Conservation (phyloP, 2,329 filamentous ascomycete species). For the Penicillium brasilianum region DNA sequence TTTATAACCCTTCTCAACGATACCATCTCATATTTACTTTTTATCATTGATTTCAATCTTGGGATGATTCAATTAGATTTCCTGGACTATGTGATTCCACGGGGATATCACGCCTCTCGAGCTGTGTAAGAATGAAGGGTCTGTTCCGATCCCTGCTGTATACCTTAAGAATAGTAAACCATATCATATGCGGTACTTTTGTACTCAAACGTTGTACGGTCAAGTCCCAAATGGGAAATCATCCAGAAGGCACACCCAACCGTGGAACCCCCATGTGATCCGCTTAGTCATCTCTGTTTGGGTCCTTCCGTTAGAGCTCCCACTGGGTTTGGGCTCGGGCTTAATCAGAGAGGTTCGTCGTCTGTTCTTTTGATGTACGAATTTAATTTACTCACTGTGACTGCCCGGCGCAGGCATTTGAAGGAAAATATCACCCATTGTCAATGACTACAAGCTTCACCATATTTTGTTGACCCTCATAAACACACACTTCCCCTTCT, state of each 20-base stretch:
- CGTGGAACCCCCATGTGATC: slow-evolving; percentile 13
- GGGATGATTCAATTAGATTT: background rate
- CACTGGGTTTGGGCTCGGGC: background rate
- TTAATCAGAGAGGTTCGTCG: background rate
- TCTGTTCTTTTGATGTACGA: background rate
- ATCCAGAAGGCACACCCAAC: background rate
- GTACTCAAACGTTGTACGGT: background rate
- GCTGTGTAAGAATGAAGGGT: too few species aligned
- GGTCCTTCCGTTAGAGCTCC: slow-evolving; percentile 12
- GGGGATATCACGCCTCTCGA: background rate
- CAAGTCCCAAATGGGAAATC: background rate
- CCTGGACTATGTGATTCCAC: background rate
- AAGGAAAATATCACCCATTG: background rate
- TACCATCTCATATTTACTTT: slow-evolving; percentile 12
- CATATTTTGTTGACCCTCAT: slow-evolving; percentile 2
- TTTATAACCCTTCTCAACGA: slow-evolving; percentile 12
- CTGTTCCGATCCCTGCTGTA: background rate
- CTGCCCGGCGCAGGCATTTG: background rate
- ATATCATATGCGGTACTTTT: too few species aligned
- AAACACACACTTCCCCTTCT: background rate
- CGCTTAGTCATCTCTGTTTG: slow-evolving; percentile 27
- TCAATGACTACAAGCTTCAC: slow-evolving; percentile 7
- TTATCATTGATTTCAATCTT: slow-evolving; percentile 6
- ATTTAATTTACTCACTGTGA: background rate
- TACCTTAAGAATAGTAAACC: too few species aligned